A percentile compares a stretch with the other conserved stretches of the same genome.
phyloP scores from a whole-genome alignment of 495 filamentous ascomycete species.

The Podospora sp. region DNA sequence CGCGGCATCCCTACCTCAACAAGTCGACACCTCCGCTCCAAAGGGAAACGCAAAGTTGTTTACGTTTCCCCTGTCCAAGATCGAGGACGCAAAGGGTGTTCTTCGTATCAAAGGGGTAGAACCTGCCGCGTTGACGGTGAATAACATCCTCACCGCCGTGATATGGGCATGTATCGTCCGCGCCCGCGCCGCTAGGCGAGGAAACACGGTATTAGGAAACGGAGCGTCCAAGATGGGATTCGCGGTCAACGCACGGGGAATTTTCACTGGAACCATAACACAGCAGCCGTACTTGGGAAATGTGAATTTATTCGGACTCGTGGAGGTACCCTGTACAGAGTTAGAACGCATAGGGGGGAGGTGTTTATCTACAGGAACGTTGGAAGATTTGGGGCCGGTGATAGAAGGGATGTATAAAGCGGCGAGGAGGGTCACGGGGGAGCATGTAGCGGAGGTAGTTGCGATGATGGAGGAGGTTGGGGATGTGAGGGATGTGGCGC shows the following conservation, averaged over 20 bases:
- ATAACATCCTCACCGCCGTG: slow-evolving; percentile 7
- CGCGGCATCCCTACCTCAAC: not conserved
- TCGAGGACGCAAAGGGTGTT: not conserved
- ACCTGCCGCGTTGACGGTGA: not conserved
- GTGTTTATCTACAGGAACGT: not conserved
- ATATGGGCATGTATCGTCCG: slow-evolving; percentile 8
- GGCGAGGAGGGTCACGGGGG: slow-evolving; percentile 9
- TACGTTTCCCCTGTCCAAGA: not conserved
- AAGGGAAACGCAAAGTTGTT: not conserved
- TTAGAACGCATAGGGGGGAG: not conserved
- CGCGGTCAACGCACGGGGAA: slow-evolving; percentile 8
- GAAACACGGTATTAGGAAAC: not conserved
- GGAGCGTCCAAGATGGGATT: slow-evolving; percentile 8
- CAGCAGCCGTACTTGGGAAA: slow-evolving; percentile 9
- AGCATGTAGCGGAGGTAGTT: slow-evolving; percentile 5
- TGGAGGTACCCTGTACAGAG: not conserved
- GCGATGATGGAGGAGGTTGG: not conserved
- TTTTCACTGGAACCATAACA: not conserved
- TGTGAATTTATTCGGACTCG: not conserved
- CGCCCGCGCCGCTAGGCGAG: not conserved
- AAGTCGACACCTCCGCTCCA: not conserved
- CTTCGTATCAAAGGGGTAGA: not conserved
- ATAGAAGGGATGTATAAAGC: not conserved
- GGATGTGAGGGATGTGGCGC: not conserved
- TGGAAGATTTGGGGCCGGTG: not conserved